A percentile compares a stretch with the other conserved stretches of the same genome.
These are phyloP conservation scores for Prillingera fragicola DNA, from an alignment of 1,284 basidiomycete species.

Conservation along the genomic window DNA sequence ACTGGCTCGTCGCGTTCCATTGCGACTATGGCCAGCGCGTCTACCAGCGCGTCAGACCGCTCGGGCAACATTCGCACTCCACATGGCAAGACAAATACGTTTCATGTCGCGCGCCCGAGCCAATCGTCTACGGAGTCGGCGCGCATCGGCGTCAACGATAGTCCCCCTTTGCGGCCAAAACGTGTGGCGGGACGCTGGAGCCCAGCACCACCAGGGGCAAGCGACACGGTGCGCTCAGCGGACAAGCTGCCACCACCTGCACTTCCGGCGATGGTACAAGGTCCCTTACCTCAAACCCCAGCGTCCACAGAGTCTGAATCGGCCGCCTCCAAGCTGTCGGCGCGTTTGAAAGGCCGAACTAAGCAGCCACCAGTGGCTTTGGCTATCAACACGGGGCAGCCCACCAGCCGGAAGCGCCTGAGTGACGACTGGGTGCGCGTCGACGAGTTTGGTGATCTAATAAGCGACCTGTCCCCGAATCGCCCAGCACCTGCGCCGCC, in stretches of 20 bases:
- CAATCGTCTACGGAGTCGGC: background rate
- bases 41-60: no score
- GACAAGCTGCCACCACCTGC: no score
- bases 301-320: background rate
- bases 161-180: background rate
- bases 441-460: conserved; percentile 10
- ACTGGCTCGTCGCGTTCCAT: background rate
- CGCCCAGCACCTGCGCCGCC: conserved; percentile 6
- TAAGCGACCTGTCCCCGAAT: conserved; percentile 3
- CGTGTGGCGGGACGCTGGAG: conserved; percentile 4
- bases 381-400: conserved; percentile 13
- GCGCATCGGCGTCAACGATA: conserved; percentile 1
- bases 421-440: conserved; percentile 33
- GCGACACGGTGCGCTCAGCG: no score
- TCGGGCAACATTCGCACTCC: no score
- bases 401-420: conserved; percentile 18
- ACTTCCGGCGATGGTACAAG: conserved; percentile 14
- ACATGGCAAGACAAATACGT: no score
- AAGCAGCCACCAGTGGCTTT: conserved; percentile 4
- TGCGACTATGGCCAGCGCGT: background rate
- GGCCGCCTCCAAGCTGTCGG: no score
- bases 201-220: no score
- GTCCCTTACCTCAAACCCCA: conserved; percentile 15
- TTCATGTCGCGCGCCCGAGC: no score
- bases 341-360: no score